Conservation (phyloP, 805 yeast species). For the Candida fluviatilis region DNA sequence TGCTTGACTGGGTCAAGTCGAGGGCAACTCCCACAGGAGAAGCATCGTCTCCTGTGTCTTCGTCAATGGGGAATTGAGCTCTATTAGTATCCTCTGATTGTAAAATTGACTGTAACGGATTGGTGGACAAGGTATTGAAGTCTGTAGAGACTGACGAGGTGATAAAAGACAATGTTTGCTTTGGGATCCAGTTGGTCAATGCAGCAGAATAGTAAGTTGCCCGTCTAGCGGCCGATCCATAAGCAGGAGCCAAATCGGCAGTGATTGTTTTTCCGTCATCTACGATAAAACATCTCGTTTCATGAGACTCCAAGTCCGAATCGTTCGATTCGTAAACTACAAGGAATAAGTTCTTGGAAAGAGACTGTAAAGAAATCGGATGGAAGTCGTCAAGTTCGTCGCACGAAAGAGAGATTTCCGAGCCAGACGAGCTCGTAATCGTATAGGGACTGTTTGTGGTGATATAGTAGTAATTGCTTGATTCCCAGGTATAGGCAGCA, state of each 20-base stretch:
- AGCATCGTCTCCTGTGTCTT: conserved; percentile 61
- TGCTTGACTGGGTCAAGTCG: conserved; percentile 47
- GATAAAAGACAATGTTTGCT: conserved; percentile 32
- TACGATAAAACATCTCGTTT: conserved; percentile 21
- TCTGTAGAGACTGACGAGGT: conserved; percentile 68
- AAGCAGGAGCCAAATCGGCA: conserved; percentile 49
- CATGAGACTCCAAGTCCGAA: conserved; percentile 25
- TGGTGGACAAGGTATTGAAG: conserved; percentile 9
- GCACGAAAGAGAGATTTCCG: not conserved
- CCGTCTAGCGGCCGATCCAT: conserved; percentile 45
- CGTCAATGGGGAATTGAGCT: conserved; percentile 71
- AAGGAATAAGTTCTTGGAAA: conserved; percentile 8
- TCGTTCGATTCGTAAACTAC: conserved; percentile 12
- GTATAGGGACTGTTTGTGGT: not conserved
- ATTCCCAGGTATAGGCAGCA: conserved; percentile 1
- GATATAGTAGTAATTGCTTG: not conserved
- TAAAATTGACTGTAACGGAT: conserved; percentile 21
- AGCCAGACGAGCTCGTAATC: not conserved
- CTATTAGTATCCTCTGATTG: conserved; percentile 66
- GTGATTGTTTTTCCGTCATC: conserved; percentile 1
- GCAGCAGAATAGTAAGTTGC: conserved; percentile 41
- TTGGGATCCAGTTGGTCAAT: conserved; percentile 39
- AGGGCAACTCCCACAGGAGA: conserved; percentile 67
- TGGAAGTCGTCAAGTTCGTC: conserved; percentile 4
- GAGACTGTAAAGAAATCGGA: conserved; percentile 3